A percentile compares a stretch with the other conserved stretches of the same genome.
phyloP scores from a whole-genome alignment of 2,329 filamentous ascomycete species.

The Orbilia blumenaviensis region DNA sequence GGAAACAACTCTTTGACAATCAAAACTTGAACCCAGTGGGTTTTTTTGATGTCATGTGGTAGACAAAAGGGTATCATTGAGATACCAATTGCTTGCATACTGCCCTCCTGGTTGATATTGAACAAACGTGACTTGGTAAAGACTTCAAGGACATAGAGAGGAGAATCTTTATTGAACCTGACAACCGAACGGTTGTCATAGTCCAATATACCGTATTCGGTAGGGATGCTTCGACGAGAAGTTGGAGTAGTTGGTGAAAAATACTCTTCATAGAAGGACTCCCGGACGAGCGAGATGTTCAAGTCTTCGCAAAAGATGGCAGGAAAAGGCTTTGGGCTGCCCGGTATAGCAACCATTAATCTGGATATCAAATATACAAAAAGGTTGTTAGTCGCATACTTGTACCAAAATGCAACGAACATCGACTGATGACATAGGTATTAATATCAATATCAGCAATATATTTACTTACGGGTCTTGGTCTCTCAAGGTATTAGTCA shows the following conservation, averaged over 20 bases:
- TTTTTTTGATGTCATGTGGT: slow-evolving; percentile 33
- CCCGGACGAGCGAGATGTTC: slow-evolving; percentile 29
- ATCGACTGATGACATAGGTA: no score
- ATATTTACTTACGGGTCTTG: slow-evolving; percentile 33
- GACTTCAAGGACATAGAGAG: slow-evolving; percentile 26
- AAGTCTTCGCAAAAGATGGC: slow-evolving; percentile 21
- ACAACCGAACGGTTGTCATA: slow-evolving; percentile 34
- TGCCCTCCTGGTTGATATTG: slow-evolving; percentile 25
- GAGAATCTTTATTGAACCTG: slow-evolving; percentile 46
- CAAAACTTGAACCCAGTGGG: slow-evolving; percentile 33
- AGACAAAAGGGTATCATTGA: slow-evolving; percentile 42
- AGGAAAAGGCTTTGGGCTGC: slow-evolving; percentile 34
- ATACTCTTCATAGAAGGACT: slow-evolving; percentile 44
- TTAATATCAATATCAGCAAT: not conserved
- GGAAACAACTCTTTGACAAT: slow-evolving; percentile 41
- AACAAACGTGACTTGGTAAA: slow-evolving; percentile 8
- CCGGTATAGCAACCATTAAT: slow-evolving; percentile 25
- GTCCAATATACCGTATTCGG: slow-evolving; percentile 28
- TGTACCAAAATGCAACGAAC: not conserved
- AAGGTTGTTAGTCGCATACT: not conserved
- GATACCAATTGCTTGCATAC: slow-evolving; percentile 37
- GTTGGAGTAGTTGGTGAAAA: not conserved
- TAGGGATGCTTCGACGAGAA: slow-evolving; percentile 19
- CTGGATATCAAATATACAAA: not conserved
- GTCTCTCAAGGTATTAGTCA: not conserved